Base-by-base conservation (phyloP, 2,329 filamentous ascomycete species). In the Curvularia lunata region DNA sequence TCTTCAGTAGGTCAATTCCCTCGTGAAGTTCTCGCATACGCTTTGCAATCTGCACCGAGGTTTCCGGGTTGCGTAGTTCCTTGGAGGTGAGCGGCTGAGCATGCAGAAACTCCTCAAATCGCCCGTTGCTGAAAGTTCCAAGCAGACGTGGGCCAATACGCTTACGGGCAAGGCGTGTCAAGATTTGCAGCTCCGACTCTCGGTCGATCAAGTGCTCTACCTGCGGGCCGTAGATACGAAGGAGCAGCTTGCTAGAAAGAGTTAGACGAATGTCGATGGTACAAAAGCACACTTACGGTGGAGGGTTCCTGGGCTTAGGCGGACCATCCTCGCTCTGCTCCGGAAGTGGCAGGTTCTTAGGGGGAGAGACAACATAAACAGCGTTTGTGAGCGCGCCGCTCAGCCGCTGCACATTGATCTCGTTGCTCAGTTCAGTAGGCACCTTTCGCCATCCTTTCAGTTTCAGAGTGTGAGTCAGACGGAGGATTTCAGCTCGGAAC, bases 11-110 rank as follows among this genome's bases (percentile, higher is more conserved):
- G 27, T 97, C 92, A 61, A 99, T 89, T 0, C 95, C 95, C 51
- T 97, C 91, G 70, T 99, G 95, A 34, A 99, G 83, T 77, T 99
- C 95, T 62, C 93, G 86, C 92, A 99, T 97, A 49, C 95, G 91
- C 82, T 98, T 98, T 12, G 95, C 94, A 71, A 99, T 99, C 73
- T 97, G 91, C 70, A 86, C 90, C 32, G 91, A 96, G 0, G 91
- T 97, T 48, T 92, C 91, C 0, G 91, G 86, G 30, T 91, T 86
- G 37, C 91, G 88, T 45, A 99, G 79, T 64, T 96, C 91, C 25
- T 85, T 82, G 0, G 89, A 84, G 0, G 88, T 94, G 41, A 99
- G 84, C 0, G 95, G 88, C 37, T 86, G 86, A 0, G 95, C 92
- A 72, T 97, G 87, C 74, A 97, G 91, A 73, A 88, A 98, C 75